phyloP scores from a whole-genome alignment of 202 grass and related monocot species.

The Cymbopogon flexuosus region DNA sequence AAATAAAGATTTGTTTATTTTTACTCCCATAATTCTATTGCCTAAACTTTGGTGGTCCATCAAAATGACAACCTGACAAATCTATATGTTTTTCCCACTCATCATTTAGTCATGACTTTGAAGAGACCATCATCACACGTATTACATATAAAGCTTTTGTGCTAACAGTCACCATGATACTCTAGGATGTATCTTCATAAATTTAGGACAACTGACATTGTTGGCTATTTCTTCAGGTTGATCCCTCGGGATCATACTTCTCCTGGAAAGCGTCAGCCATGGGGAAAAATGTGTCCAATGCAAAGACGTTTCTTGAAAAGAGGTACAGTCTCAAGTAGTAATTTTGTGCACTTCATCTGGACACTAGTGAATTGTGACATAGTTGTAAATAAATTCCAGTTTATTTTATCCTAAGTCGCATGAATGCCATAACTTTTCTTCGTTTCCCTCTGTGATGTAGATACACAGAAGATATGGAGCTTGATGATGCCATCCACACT shows the following conservation, averaged over 20 bases:
- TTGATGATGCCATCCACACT: slow-evolving; percentile 99
- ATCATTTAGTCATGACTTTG: not conserved
- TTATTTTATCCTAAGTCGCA: slow-evolving; percentile 6
- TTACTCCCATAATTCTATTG: not conserved
- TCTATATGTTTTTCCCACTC: not conserved
- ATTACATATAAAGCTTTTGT: not conserved
- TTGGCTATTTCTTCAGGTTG: slow-evolving; percentile 58
- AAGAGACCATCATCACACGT: not conserved
- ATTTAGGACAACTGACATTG: not conserved
- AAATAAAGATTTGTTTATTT: not conserved
- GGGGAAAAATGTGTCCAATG: slow-evolving; percentile 98
- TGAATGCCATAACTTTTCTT: not conserved
- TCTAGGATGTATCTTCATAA: not conserved
- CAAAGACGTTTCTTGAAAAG: slow-evolving; percentile 97
- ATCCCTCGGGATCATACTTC: slow-evolving; percentile 96
- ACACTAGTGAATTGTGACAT: not conserved
- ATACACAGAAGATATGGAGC: slow-evolving; percentile 97
- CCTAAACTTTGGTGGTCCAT: not conserved
- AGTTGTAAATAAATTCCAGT: not conserved
- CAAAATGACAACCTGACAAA: not conserved
- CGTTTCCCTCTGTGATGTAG: slow-evolving; percentile 30
- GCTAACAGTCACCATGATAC: not conserved
- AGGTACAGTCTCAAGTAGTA: slow-evolving; percentile 43
- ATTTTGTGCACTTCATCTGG: not conserved
- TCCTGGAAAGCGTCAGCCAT: slow-evolving; percentile 99